These are phyloP conservation scores for Megacollybia platyphylla DNA, from an alignment of 1,284 basidiomycete genomes.

Conservation along the genomic window DNA sequence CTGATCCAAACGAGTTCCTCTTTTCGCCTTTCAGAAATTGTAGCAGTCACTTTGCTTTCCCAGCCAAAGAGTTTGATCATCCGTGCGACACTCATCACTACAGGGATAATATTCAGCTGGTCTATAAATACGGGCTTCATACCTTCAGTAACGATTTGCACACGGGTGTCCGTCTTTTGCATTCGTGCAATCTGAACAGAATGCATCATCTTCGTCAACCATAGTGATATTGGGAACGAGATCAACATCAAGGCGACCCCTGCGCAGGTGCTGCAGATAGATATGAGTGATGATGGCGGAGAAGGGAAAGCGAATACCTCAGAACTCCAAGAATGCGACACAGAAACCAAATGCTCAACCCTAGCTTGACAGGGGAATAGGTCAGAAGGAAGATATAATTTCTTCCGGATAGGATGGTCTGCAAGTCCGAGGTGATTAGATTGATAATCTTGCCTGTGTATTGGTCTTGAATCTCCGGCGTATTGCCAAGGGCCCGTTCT, in stretches of 20 bases:
- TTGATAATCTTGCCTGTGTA: slow-evolving; percentile 26
- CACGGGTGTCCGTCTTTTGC: slow-evolving; percentile 12
- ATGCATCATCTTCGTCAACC: slow-evolving; percentile 12
- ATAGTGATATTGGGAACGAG: slow-evolving; percentile 35
- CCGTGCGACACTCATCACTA: slow-evolving; percentile 36
- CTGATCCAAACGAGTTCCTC: slow-evolving; percentile 38
- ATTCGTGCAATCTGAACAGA: slow-evolving; percentile 9
- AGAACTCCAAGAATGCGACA: slow-evolving; percentile 28
- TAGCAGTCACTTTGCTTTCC: slow-evolving; percentile 42
- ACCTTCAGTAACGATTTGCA: slow-evolving; percentile 24
- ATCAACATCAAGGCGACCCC: slow-evolving; percentile 36
- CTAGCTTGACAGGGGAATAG: slow-evolving; percentile 14
- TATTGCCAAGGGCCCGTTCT: slow-evolving; percentile 35
- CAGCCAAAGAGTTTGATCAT: slow-evolving; percentile 68
- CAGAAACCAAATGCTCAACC: slow-evolving; percentile 26
- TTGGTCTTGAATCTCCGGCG: slow-evolving; percentile 2
- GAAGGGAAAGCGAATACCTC: background rate
- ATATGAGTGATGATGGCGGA: background rate
- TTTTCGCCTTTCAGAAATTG: slow-evolving; percentile 40
- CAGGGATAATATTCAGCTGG: background rate
- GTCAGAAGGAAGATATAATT: slow-evolving; percentile 11
- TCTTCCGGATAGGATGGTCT: slow-evolving; percentile 10
- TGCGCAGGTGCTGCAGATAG: slow-evolving; percentile 25
- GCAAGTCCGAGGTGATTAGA: slow-evolving; percentile 13
- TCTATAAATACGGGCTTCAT: slow-evolving; percentile 4